Percentiles rank a stretch among this genome's conserved stretches.
These are phyloP conservation scores for Avena eriantha DNA, from an alignment of 176 grass and related monocot species.

Conservation along the genomic window DNA sequence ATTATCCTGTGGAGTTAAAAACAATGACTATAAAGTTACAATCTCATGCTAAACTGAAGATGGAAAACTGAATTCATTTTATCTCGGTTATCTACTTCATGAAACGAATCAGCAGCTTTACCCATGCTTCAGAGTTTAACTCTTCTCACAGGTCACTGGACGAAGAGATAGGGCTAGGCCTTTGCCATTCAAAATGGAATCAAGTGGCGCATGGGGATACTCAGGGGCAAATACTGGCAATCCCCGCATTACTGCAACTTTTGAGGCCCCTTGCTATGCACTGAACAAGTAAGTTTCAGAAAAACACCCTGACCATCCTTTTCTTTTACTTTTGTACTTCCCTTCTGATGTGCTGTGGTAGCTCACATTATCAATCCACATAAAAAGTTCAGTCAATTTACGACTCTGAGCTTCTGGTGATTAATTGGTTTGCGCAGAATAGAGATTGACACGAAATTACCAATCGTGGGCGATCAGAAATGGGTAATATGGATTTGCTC, in stretches of 20 bases:
- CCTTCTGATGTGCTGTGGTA: not conserved
- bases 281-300: conserved; percentile 82
- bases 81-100: not conserved
- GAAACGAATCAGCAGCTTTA: not conserved
- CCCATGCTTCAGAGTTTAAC: conserved; percentile 18
- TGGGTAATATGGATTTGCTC: conserved; percentile 99
- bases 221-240: conserved; percentile 87
- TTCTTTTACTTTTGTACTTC: not conserved
- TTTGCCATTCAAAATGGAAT: conserved; percentile 95
- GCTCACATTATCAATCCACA: not conserved
- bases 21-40: not conserved
- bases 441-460: conserved; percentile 95
- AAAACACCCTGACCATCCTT: not conserved
- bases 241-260: conserved; percentile 79
- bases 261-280: conserved; percentile 89
- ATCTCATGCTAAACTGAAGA: not conserved
- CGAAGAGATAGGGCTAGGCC: conserved; percentile 92
- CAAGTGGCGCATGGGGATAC: conserved; percentile 91
- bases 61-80: not conserved
- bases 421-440: conserved; percentile 58
- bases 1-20: not conserved
- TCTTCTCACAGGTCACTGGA: conserved; percentile 77
- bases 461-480: conserved; percentile 91
- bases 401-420: conserved; percentile 12
- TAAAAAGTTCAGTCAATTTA: conserved; percentile 18